Conservation (phyloP, 2,329 filamentous ascomycete genomes). For the Calonectria henricotiae region DNA sequence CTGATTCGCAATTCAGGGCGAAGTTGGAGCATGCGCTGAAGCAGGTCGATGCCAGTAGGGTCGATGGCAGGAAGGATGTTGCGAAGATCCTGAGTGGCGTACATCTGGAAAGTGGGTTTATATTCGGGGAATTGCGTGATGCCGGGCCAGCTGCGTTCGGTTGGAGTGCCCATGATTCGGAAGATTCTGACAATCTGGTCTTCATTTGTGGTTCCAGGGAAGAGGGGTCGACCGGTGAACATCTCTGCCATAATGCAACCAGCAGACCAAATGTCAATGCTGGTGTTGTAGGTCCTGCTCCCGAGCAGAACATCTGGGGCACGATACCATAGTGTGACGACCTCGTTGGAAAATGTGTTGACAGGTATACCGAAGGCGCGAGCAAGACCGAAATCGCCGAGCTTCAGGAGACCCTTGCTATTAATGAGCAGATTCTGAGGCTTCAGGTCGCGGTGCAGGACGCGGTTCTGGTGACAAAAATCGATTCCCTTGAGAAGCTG, state of each 20-base stretch:
- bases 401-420: constrained; percentile 89
- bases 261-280: constrained; percentile 99
- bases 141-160: constrained; percentile 94
- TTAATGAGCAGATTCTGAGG: constrained; percentile 98
- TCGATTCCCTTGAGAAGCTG: constrained; percentile 96
- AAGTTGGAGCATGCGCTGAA: constrained; percentile 93
- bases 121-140: constrained; percentile 98
- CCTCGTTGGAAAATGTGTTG: constrained; percentile 98
- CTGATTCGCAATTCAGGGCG: constrained; percentile 93
- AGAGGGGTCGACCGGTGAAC: constrained; percentile 95
- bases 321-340: constrained; percentile 97
- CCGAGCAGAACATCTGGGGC: constrained; percentile 96
- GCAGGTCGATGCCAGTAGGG: constrained; percentile 85
- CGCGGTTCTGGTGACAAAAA: constrained; percentile 97
- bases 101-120: constrained; percentile 95
- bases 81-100: constrained; percentile 90
- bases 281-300: constrained; percentile 98
- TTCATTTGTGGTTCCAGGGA: constrained; percentile 98
- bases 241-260: constrained; percentile 99
- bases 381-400: constrained; percentile 95
- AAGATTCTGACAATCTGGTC: constrained; percentile 98
- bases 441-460: constrained; percentile 95
- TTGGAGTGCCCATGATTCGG: constrained; percentile 97
- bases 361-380: constrained; percentile 97
- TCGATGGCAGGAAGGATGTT: constrained; percentile 94